Evolutionary conservation across 2,329 filamentous ascomycete species (phyloP), one percentile per base, ranked within the genome.

Genomic region (Thelonectria blattea): DNA sequence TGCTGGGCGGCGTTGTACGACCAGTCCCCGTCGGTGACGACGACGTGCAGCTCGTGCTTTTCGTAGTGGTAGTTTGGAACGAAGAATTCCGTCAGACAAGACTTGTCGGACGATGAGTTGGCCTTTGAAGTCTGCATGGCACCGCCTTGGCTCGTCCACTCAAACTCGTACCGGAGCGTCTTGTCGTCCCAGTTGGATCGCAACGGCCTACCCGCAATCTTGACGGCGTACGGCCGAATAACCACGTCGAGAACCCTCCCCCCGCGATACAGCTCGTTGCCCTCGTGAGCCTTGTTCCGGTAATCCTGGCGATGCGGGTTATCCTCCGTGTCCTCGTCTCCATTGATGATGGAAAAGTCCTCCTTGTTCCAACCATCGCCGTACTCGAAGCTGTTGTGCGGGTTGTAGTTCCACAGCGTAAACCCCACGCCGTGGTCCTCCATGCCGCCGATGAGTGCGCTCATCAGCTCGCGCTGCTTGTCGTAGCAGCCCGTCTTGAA

Each of bases 281-380:
- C 52, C 3, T 76, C 70, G 48, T 76, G 71, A 0, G 43, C 45
- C 5, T 66, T 32, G 32, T 78, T 76, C n/a, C 74, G 67, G 53
- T 76, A 74, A 50, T 79, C 74, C 4, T 60, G 61, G 3, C 62
- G 67, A 0, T 70, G 65, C 1, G 72, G 68, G 1, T 63, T 62
- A 10, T 73, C 64, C 8, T 72, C 72, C 1, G 70, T 67, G 10
- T 67, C 62, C 0, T 69, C 68, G 54, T 78, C 72, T 18, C 75
- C 71, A 8, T 78, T 78, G 18, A 79, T 68, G 22, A 79, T 65
- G 0, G 78, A 79, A 51, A 79, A 79, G 47, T 79, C 77, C 56
- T 79, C 77, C 55, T 74, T 78, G 57, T 79, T 79, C 77, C 77
- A 79, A 1, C 76, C 75, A 11, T 79, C 77, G 0, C 77, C 77